Percentiles rank a stretch among this genome's conserved stretches.
phyloP scores from a whole-genome alignment of 2,329 filamentous ascomycete species.

The Orbilia brochopaga region DNA sequence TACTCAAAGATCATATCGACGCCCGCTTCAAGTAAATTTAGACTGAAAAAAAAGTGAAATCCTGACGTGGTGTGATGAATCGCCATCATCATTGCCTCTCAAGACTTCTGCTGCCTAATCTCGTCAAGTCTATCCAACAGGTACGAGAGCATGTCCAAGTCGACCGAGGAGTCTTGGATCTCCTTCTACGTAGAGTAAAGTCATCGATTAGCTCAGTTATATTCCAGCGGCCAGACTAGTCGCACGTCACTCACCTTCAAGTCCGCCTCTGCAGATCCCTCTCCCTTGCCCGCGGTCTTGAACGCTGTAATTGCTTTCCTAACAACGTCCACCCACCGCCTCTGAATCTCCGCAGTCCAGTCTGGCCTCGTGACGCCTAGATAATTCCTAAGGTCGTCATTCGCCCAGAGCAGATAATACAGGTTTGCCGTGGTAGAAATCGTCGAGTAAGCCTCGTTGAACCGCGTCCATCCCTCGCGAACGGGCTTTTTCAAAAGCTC shows the following conservation, averaged over 20 bases:
- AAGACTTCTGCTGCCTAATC: constrained; percentile 40
- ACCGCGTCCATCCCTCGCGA: constrained; percentile 51
- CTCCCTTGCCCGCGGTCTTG: constrained; percentile 19
- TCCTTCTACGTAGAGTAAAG: constrained; percentile 18
- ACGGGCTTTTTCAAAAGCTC: constrained; percentile 37
- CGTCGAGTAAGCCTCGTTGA: constrained; percentile 53
- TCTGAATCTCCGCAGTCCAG: constrained; percentile 38
- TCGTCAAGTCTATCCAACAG: constrained; percentile 44
- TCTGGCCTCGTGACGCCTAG: constrained; percentile 24
- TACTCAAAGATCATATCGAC: background rate
- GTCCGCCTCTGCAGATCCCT: constrained; percentile 18
- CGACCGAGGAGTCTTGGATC: constrained; percentile 27
- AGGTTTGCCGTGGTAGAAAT: constrained; percentile 53
- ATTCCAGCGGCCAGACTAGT: background rate
- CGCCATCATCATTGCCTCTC: background rate
- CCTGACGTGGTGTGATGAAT: background rate
- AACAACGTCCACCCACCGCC: constrained; percentile 38
- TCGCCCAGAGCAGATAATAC: constrained; percentile 53
- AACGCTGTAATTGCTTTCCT: constrained; percentile 36
- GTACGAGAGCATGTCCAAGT: constrained; percentile 43
- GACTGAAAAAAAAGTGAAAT: background rate
- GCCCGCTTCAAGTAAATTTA: background rate
- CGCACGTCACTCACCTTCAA: constrained; percentile 23
- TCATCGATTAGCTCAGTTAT: constrained; percentile 9
- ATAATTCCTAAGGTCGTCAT: constrained; percentile 39